Evolutionary conservation across 2,329 filamentous ascomycete genomes (phyloP), one percentile per base, ranked within the genome.

Genomic region (Diaporthe vaccinii): DNA sequence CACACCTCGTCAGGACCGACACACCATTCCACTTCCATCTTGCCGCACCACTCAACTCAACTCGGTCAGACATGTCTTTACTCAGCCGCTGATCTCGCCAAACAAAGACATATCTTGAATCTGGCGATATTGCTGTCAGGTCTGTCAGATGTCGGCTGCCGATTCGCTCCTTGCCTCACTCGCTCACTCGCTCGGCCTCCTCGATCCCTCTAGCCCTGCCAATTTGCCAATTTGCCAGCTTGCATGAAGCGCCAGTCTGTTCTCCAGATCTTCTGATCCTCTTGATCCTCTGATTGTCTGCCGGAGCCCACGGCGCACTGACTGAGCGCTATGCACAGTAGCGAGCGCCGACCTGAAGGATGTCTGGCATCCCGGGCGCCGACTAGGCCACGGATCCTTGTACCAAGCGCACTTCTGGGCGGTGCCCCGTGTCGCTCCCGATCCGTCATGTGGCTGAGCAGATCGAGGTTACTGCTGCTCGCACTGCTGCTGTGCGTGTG

Each of bases 31-130:
- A 36, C 39, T 69, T 39, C 34, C 49, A 55, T 39, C 65, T 28
- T 55, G 49, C 65, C 46, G 46, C 65, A 68, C 31, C 46, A 53
- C 39, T 34, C 6, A 44, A 44, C 14, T 17, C 59, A 44, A 28
- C 34, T 28, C 46, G 20, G 12, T 41, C 49, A 69, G 65, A 69
- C 65, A 69, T 69, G 65, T 55, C 62, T 53, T 36, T 36, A 20
- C 62, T 39, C 65, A 41, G 49, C 65, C 46, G 65, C 65, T 41
- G 65, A 69, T 69, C 65, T 69, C 65, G 65, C 65, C 65, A 69
- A 69, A 53, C 65, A 69, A 17, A 69, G 65, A 69, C 65, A 69
- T 15, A 41, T 55, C 65, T 55, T 20, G 22, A 55, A 7, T 55
- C 49, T 69, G 65, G 49, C 65, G 65, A 53, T 68, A 39, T 53